A percentile compares a stretch with the other conserved stretches of the same genome.
Conservation (phyloP, 177 flowering plant species). For the Tripterygium wilfordii region DNA sequence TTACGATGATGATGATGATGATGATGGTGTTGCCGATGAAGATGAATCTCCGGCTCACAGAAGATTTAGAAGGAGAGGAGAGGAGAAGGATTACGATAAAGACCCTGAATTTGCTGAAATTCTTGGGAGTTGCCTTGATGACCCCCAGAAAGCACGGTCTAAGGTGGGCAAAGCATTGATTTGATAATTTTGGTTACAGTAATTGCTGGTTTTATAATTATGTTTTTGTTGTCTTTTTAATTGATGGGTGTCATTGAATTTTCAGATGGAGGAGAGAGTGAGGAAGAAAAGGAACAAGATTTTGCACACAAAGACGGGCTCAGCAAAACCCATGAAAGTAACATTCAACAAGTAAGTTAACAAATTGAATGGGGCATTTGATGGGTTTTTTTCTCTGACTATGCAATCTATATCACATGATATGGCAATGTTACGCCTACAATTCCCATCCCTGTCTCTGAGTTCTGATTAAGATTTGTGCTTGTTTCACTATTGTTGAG, state of each 20-base stretch:
- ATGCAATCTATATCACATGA: too few species aligned
- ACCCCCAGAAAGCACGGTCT: slow-evolving; percentile 67
- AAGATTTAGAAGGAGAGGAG: slow-evolving; percentile 29
- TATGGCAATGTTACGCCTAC: too few species aligned
- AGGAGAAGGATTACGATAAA: slow-evolving; percentile 61
- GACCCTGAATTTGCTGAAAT: slow-evolving; percentile 93
- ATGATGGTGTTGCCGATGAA: slow-evolving; percentile 18
- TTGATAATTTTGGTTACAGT: too few species aligned
- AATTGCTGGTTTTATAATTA: too few species aligned
- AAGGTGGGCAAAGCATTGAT: slow-evolving; percentile 29
- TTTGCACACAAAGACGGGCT: slow-evolving; percentile 82
- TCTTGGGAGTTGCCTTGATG: slow-evolving; percentile 59
- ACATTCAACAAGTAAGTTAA: slow-evolving; percentile 77
- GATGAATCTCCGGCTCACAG: slow-evolving; percentile 13
- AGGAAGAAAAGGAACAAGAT: slow-evolving; percentile 80
- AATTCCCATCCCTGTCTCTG: too few species aligned
- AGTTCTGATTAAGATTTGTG: too few species aligned
- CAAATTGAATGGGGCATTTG: too few species aligned
- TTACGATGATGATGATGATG: slow-evolving; percentile 8
- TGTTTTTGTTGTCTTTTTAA: background rate
- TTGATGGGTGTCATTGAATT: slow-evolving; percentile 6
- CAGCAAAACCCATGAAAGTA: slow-evolving; percentile 65
- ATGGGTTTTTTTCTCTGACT: too few species aligned
- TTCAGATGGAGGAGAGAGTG: slow-evolving; percentile 85
- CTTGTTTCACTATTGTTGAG: too few species aligned